These are phyloP conservation scores for Drosera capensis DNA, from an alignment of 148 eudicot species.

Conservation along the genomic window DNA sequence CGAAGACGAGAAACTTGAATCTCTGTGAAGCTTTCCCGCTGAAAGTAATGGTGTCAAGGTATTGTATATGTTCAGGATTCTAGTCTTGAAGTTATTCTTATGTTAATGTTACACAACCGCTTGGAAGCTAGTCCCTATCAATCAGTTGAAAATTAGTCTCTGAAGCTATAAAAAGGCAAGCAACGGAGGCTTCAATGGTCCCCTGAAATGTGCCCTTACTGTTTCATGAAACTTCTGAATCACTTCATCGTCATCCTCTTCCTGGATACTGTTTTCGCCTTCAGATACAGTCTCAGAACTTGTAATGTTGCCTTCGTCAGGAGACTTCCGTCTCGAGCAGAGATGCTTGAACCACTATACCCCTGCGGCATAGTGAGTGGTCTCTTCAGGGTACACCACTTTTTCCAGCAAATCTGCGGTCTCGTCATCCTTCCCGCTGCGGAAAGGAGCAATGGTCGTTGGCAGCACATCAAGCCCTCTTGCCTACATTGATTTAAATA, in stretches of 20 bases:
- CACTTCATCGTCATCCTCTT: constrained; percentile 20
- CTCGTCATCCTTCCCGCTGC: constrained; percentile 73
- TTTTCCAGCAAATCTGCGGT: constrained; percentile 77
- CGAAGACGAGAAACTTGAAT: no score
- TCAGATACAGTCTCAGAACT: constrained; percentile 3
- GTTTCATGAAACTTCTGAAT: constrained; percentile 49
- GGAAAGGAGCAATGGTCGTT: constrained; percentile 77
- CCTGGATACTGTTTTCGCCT: constrained; percentile 8
- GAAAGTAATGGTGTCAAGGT: no score
- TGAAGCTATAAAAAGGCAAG: no score
- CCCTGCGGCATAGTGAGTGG: constrained; percentile 94
- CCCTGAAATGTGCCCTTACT: constrained; percentile 64
- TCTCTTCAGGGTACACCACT: constrained; percentile 79
- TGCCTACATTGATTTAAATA: constrained; percentile 29
- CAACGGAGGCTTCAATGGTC: constrained; percentile 91
- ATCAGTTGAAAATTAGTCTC: no score
- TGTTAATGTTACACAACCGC: no score
- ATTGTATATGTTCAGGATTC: no score
- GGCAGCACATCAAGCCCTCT: constrained; percentile 97
- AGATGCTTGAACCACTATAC: constrained; percentile 87
- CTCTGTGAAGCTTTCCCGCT: no score
- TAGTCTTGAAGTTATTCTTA: no score
- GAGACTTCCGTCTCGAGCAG: constrained; percentile 33
- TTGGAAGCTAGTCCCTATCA: no score
- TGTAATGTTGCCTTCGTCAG: constrained; percentile 5